These are phyloP conservation scores for Bretschneidera sinensis DNA, from an alignment of 345 rosid genomes.

Conservation along the genomic window DNA sequence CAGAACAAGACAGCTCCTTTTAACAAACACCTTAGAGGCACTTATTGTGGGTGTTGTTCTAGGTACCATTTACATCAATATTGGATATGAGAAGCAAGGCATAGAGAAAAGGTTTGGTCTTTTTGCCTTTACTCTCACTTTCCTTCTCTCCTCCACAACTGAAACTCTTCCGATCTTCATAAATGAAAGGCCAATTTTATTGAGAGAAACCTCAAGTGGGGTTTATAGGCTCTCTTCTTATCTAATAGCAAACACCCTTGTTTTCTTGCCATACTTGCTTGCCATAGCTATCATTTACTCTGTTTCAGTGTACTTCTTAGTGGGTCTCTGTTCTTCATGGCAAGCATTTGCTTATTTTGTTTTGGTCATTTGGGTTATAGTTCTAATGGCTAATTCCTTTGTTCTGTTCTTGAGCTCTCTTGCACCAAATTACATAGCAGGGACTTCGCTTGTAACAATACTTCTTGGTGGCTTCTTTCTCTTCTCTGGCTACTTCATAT, in stretches of 20 bases:
- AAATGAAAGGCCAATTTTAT: constrained; percentile 74
- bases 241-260: constrained; percentile 74
- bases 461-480: constrained; percentile 75
- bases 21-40: constrained; percentile 76
- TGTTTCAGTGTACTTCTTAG: constrained; percentile 65
- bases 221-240: constrained; percentile 82
- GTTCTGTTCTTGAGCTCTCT: constrained; percentile 83
- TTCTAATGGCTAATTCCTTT: constrained; percentile 89
- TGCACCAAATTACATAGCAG: constrained; percentile 88
- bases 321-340: constrained; percentile 79
- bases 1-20: constrained; percentile 77
- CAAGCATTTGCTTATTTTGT: constrained; percentile 73
- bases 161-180: constrained; percentile 92
- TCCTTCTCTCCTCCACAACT: constrained; percentile 90
- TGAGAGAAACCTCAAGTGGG: constrained; percentile 79
- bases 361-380: constrained; percentile 68
- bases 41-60: constrained; percentile 88
- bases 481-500: constrained; percentile 91
- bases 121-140: constrained; percentile 91
- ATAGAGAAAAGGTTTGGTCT: constrained; percentile 80
- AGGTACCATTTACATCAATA: constrained; percentile 80
- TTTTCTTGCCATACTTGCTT: constrained; percentile 78
- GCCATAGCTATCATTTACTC: constrained; percentile 65
- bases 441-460: constrained; percentile 70
- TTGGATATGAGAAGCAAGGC: constrained; percentile 65